These are phyloP conservation scores for Pseudogymnoascus sp. DNA, from an alignment of 2,329 filamentous ascomycete species.

Conservation along the genomic window DNA sequence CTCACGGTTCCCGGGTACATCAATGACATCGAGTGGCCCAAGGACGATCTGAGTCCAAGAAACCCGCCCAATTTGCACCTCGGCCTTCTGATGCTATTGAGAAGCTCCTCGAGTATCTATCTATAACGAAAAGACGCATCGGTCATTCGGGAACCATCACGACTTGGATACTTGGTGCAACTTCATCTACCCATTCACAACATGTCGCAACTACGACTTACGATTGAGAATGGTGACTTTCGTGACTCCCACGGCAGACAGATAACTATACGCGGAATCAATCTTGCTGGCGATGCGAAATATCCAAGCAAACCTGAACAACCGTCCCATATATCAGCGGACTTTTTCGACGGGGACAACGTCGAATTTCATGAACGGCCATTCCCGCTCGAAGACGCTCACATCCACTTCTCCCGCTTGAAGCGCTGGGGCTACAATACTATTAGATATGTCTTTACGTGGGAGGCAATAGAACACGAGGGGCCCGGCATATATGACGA, in stretches of 20 bases:
- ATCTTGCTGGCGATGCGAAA: slow-evolving; percentile 85
- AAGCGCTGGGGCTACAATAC: slow-evolving; percentile 92
- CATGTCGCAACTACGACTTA: slow-evolving; percentile 71
- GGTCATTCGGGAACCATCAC: background rate
- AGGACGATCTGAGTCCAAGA: background rate
- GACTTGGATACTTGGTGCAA: background rate
- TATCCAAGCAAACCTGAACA: slow-evolving; percentile 72
- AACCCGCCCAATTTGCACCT: background rate
- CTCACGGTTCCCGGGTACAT: background rate
- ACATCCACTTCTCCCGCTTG: slow-evolving; percentile 76
- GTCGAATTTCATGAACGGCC: slow-evolving; percentile 84
- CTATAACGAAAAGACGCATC: background rate
- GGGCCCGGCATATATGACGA: slow-evolving; percentile 92
- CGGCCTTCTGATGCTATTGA: background rate
- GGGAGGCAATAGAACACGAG: slow-evolving; percentile 94
- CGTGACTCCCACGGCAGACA: slow-evolving; percentile 75
- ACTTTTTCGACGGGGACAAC: slow-evolving; percentile 88
- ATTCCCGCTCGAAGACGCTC: slow-evolving; percentile 74
- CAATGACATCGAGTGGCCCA: background rate
- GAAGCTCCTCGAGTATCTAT: background rate
- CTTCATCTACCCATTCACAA: background rate
- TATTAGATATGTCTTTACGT: slow-evolving; percentile 93
- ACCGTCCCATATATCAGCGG: slow-evolving; percentile 67
- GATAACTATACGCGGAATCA: slow-evolving; percentile 86
- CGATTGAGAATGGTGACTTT: slow-evolving; percentile 79